Evolutionary conservation across 1,284 basidiomycete genomes (phyloP).

Genomic region (Boletus semigastroideus): DNA sequence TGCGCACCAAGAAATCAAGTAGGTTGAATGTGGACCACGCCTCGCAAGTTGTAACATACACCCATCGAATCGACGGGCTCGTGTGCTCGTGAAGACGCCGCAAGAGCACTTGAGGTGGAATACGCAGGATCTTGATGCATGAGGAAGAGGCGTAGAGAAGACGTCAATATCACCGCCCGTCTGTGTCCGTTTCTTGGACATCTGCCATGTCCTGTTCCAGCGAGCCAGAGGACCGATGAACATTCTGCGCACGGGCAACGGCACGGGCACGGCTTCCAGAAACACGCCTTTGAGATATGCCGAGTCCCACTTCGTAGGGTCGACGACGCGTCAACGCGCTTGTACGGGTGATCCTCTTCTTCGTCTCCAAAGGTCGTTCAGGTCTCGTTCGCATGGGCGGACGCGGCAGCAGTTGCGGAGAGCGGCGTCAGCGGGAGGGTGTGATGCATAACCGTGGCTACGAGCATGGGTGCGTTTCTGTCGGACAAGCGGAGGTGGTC

Average conservation of each 20-base stretch:
- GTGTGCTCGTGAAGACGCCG: not conserved
- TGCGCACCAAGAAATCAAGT: too few species aligned
- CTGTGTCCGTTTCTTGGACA: constrained; percentile 1
- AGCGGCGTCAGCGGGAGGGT: constrained; percentile 66
- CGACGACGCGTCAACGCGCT: constrained; percentile 47
- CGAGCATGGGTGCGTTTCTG: constrained; percentile 38
- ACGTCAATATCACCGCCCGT: not conserved
- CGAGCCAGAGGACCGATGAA: not conserved
- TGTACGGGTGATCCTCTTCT: constrained; percentile 29
- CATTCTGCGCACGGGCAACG: constrained; percentile 19
- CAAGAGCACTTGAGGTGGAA: too few species aligned
- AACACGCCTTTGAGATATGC: constrained; percentile 64
- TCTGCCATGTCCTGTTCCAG: constrained; percentile 1
- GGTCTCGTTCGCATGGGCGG: constrained; percentile 65
- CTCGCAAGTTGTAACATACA: constrained; percentile 36
- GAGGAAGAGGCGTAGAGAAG: not conserved
- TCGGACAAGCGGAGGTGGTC: constrained; percentile 10
- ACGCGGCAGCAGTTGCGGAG: constrained; percentile 55
- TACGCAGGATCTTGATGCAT: not conserved
- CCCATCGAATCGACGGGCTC: constrained; percentile 28
- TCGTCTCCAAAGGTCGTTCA: constrained; percentile 49
- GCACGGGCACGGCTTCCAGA: constrained; percentile 41
- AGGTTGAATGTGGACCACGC: too few species aligned
- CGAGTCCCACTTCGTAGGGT: constrained; percentile 67
- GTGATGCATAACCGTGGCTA: constrained; percentile 38